Percentiles rank a stretch among this genome's conserved stretches.
These are phyloP conservation scores for Trichoderma asperelloides DNA, from an alignment of 495 filamentous ascomycete species.

Conservation along the genomic window DNA sequence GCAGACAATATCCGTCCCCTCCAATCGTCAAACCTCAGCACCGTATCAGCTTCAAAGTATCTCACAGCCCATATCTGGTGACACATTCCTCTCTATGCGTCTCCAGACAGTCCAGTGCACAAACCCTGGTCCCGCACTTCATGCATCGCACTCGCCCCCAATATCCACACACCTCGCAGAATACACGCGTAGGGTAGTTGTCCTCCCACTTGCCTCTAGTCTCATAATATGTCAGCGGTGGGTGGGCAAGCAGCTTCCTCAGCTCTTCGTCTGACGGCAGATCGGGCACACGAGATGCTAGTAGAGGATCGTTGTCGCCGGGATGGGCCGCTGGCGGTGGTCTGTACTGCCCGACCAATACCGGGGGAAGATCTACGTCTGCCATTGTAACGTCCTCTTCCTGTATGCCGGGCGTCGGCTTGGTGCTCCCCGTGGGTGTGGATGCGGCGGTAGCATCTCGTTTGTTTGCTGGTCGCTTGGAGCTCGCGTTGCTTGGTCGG, in stretches of 20 bases:
- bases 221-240: constrained; percentile 71
- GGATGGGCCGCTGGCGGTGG: constrained; percentile 29
- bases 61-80: constrained; percentile 58
- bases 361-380: constrained; percentile 24
- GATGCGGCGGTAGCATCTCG: constrained; percentile 17
- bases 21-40: background rate
- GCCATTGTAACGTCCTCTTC: constrained; percentile 27
- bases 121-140: constrained; percentile 72
- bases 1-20: background rate
- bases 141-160: constrained; percentile 82
- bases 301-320: constrained; percentile 52
- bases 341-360: constrained; percentile 15
- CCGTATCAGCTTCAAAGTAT: background rate
- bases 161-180: constrained; percentile 88
- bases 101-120: constrained; percentile 72
- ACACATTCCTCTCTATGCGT: constrained; percentile 66
- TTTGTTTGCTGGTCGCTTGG: constrained; percentile 13
- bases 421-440: constrained; percentile 12
- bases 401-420: constrained; percentile 20
- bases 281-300: constrained; percentile 51
- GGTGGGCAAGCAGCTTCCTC: constrained; percentile 55
- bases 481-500: background rate
- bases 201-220: constrained; percentile 50
- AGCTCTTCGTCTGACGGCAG: constrained; percentile 61
- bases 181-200: constrained; percentile 49